Percentiles rank a stretch among this genome's conserved stretches.
These are phyloP conservation scores for Claviceps maximensis DNA, from an alignment of 2,329 filamentous ascomycete genomes.

Conservation along the genomic window DNA sequence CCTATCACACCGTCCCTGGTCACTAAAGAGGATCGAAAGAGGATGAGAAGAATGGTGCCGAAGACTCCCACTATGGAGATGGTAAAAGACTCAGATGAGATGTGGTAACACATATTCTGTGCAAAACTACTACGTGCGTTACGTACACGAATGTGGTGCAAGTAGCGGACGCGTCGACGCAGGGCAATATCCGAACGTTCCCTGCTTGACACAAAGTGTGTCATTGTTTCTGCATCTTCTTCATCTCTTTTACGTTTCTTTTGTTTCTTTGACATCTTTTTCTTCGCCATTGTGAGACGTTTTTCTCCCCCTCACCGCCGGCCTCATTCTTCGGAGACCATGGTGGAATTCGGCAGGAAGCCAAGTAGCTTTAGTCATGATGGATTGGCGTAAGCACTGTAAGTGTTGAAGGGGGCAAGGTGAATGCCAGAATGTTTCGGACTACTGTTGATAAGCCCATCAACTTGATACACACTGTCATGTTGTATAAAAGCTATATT, in stretches of 20 bases:
- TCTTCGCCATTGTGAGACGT: no score
- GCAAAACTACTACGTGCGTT: background rate
- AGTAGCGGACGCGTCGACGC: background rate
- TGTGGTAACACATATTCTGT: slow-evolving; percentile 39
- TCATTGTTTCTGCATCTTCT: background rate
- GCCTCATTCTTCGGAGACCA: background rate
- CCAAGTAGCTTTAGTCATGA: background rate
- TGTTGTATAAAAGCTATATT: no score
- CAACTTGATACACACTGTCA: background rate
- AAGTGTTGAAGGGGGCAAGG: background rate
- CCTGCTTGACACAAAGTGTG: background rate
- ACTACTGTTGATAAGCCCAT: background rate
- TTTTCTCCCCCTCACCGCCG: background rate
- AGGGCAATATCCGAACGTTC: background rate
- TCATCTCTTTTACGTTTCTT: background rate
- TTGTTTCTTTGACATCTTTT: background rate
- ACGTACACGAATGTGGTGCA: background rate
- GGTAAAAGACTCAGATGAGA: slow-evolving; percentile 48
- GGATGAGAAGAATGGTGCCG: slow-evolving; percentile 49
- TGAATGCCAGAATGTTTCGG: no score
- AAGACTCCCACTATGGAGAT: slow-evolving; percentile 50
- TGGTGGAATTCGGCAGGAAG: background rate
- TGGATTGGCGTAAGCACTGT: background rate
- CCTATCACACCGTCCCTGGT: slow-evolving; percentile 67
- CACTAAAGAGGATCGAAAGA: slow-evolving; percentile 56